Conservation (phyloP, 140 eudicot genomes). For the Senecio squalidus region DNA sequence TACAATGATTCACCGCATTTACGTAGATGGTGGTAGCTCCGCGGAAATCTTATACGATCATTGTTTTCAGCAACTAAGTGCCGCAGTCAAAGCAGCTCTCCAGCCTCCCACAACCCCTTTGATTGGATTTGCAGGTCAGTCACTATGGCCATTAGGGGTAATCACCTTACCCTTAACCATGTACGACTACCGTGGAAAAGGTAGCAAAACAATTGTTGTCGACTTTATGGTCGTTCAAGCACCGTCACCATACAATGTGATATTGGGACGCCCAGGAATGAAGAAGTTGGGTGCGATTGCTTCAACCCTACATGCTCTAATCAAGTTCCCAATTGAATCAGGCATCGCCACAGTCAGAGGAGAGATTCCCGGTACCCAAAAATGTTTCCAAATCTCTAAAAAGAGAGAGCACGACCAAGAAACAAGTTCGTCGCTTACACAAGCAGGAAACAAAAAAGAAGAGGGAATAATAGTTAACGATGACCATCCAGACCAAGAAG, state of each 20-base stretch:
- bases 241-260: background rate
- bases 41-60: background rate
- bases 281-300: background rate
- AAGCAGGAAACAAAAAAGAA: background rate
- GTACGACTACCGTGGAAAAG: background rate
- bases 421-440: background rate
- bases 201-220: background rate
- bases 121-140: background rate
- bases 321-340: background rate
- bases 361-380: background rate
- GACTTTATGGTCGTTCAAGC: background rate
- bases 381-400: background rate
- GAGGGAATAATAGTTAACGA: background rate
- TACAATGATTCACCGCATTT: background rate
- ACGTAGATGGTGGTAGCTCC: background rate
- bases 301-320: background rate
- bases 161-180: background rate
- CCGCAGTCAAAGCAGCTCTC: background rate
- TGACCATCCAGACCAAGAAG: background rate
- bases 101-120: background rate
- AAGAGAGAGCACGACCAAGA: background rate
- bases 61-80: background rate
- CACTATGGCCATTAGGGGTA: background rate
- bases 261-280: background rate
- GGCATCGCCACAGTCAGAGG: background rate